These are phyloP conservation scores for Henckelia pumila DNA, from an alignment of 257 asterid genomes.

Conservation along the genomic window DNA sequence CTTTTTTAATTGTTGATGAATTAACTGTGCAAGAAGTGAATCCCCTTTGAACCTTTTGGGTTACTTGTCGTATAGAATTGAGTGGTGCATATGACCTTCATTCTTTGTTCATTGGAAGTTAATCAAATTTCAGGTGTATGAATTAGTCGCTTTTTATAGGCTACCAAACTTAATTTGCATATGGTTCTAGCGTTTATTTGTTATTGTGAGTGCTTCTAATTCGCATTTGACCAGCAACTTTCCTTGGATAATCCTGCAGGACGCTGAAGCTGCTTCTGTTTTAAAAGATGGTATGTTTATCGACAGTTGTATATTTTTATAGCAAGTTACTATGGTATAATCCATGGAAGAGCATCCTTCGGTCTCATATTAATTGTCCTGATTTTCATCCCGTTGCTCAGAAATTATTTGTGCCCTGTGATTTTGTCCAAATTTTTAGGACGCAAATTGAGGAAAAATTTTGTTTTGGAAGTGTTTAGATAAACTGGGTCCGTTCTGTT, in stretches of 20 bases:
- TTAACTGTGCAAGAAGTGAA: background rate
- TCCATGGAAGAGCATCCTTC: no score
- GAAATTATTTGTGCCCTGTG: no score
- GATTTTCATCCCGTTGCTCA: no score
- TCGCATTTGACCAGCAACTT: constrained; percentile 21
- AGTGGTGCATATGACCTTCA: background rate
- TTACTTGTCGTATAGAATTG: background rate
- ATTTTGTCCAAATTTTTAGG: no score
- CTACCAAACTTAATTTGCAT: background rate
- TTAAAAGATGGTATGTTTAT: constrained; percentile 58
- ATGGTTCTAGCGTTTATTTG: background rate
- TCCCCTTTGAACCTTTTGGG: background rate
- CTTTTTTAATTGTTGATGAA: background rate
- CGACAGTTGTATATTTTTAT: background rate
- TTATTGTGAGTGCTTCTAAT: background rate
- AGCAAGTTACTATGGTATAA: no score
- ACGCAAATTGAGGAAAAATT: background rate
- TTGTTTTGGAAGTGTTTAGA: background rate
- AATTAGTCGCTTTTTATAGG: background rate
- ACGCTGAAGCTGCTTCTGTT: constrained; percentile 50
- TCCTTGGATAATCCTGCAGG: constrained; percentile 41
- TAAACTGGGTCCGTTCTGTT: background rate
- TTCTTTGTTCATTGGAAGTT: constrained; percentile 1
- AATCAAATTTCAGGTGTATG: no score
- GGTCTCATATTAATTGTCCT: no score